These are phyloP conservation scores for Nidula microcarpa DNA, from an alignment of 768 basidiomycete species.

Conservation along the genomic window DNA sequence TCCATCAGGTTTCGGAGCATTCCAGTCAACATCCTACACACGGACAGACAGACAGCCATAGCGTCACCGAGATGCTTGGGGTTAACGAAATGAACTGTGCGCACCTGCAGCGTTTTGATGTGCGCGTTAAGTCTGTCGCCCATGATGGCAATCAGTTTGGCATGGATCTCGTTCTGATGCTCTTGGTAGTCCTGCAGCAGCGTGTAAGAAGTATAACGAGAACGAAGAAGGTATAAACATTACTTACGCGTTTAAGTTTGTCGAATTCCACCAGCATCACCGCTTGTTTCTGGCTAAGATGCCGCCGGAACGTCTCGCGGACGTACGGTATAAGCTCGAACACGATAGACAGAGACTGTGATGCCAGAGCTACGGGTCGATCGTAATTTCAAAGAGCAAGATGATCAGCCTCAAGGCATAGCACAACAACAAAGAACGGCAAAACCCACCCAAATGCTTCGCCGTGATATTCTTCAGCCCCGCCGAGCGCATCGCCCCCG, in stretches of 20 bases:
- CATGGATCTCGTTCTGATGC: constrained; percentile 98
- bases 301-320: constrained; percentile 90
- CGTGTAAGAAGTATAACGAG: constrained; percentile 1
- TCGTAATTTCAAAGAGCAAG: no score
- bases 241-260: constrained; percentile 87
- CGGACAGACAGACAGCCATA: neutral
- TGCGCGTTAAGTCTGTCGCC: constrained; percentile 88
- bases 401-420: constrained; percentile 1
- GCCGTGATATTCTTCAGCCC: constrained; percentile 98
- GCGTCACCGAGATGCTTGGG: neutral
- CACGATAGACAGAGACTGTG: constrained; percentile 92
- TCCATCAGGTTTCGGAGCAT: constrained; percentile 51
- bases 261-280: constrained; percentile 98
- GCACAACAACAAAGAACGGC: neutral
- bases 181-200: constrained; percentile 89
- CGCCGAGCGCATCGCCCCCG: constrained; percentile 98
- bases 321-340: constrained; percentile 94
- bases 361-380: constrained; percentile 71
- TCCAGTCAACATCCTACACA: constrained; percentile 76
- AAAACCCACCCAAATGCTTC: constrained; percentile 76
- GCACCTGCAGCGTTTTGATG: constrained; percentile 76
- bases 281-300: constrained; percentile 91
- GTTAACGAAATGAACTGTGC: constrained; percentile 2
- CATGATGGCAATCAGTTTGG: constrained; percentile 98
- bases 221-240: constrained; percentile 3